These are phyloP conservation scores for Penicillium sp. DNA, from an alignment of 2,329 filamentous ascomycete species.

Conservation along the genomic window DNA sequence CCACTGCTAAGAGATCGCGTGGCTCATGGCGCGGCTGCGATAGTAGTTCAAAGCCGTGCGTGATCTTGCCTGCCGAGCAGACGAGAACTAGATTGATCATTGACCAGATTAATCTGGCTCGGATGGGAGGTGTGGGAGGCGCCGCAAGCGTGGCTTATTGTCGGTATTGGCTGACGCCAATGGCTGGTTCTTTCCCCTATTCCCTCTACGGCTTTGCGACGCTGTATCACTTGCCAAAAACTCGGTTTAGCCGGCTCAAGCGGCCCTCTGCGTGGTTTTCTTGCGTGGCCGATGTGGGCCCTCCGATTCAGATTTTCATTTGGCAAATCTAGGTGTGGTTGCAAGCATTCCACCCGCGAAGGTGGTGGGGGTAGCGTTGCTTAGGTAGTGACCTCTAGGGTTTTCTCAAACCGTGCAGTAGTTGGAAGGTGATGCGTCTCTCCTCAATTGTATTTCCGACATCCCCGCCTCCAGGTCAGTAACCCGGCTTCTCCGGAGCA, in stretches of 20 bases:
- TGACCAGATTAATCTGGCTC: neutral
- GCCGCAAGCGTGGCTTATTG: neutral
- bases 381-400: neutral
- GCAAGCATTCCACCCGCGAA: neutral
- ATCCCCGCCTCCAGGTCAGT: neutral
- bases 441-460: conserved; percentile 2
- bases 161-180: neutral
- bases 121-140: neutral
- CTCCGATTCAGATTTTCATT: neutral
- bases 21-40: neutral
- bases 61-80: neutral
- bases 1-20: neutral
- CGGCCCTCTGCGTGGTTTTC: neutral
- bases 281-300: conserved; percentile 1
- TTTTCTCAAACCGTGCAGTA: neutral
- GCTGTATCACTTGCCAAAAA: neutral
- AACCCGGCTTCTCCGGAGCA: conserved; percentile 6
- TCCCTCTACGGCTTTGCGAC: neutral
- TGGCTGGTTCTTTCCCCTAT: neutral
- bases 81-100: neutral
- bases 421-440: neutral
- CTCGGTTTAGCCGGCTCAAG: neutral
- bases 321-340: neutral
- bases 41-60: neutral
- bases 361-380: no score